Evolutionary conservation across 2,329 filamentous ascomycete genomes (phyloP).

Genomic region (Diaporthe sp.): DNA sequence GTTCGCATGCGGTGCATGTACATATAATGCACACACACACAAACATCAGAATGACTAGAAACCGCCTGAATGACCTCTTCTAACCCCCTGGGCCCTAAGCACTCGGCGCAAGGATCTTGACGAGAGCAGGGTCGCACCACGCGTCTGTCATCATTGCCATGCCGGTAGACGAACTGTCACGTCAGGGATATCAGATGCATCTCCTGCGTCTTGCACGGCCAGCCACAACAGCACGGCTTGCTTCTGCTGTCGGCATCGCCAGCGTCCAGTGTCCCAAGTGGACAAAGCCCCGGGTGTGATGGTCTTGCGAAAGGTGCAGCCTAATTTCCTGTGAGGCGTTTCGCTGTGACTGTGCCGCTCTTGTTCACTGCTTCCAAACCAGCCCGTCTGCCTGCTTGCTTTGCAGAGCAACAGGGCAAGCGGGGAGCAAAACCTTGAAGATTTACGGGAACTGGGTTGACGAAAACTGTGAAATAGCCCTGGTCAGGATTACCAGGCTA

Average conservation of each 20-base stretch:
- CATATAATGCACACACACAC: neutral
- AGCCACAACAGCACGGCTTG: conserved; percentile 27
- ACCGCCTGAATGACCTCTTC: neutral
- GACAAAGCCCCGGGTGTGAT: conserved; percentile 36
- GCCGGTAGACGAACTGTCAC: conserved; percentile 36
- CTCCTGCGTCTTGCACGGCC: conserved; percentile 28
- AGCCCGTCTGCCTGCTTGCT: neutral
- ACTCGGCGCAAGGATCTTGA: neutral
- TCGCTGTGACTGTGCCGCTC: conserved; percentile 37
- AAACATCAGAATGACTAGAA: neutral
- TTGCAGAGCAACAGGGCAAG: neutral
- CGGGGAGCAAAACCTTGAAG: neutral
- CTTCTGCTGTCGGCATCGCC: conserved; percentile 17
- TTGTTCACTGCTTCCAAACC: conserved; percentile 3
- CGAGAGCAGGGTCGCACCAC: conserved; percentile 27
- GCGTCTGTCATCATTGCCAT: conserved; percentile 34
- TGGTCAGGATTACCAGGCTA: neutral
- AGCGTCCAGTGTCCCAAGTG: conserved; percentile 27
- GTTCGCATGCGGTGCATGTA: neutral
- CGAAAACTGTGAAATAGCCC: neutral
- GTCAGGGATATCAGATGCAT: conserved; percentile 24
- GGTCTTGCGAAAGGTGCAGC: conserved; percentile 37
- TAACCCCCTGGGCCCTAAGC: neutral
- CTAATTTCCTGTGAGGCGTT: conserved; percentile 39
- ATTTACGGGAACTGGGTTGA: neutral